Evolutionary conservation across 2,329 filamentous ascomycete genomes (phyloP).

Genomic region (Paecilomyces sp.): DNA sequence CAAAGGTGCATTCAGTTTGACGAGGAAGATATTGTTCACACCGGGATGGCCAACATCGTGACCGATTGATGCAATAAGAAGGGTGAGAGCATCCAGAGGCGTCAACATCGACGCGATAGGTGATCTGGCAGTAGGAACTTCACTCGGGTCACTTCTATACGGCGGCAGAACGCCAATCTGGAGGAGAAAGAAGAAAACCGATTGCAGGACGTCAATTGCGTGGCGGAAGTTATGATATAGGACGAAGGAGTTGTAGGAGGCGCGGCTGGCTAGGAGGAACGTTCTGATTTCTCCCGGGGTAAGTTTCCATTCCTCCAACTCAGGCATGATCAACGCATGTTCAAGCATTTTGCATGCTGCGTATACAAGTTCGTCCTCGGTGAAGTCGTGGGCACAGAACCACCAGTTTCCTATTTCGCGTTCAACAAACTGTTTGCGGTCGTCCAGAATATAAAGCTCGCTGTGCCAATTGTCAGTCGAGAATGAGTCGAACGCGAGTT

Average conservation of each 20-base stretch:
- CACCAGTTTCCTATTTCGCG: conserved; percentile 69
- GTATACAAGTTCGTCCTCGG: conserved; percentile 82
- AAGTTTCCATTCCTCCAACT: conserved; percentile 73
- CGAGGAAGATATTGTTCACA: conserved; percentile 94
- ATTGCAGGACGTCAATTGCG: conserved; percentile 92
- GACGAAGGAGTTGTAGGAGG: conserved; percentile 93
- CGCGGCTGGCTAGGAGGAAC: conserved; percentile 80
- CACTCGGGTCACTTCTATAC: conserved; percentile 45
- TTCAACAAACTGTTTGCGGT: conserved; percentile 60
- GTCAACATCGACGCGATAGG: conserved; percentile 68
- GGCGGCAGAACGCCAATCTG: conserved; percentile 67
- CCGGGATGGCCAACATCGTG: conserved; percentile 97
- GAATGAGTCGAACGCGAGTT: not conserved
- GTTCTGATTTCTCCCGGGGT: conserved; percentile 70
- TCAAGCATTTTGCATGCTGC: conserved; percentile 83
- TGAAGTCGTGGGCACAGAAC: conserved; percentile 84
- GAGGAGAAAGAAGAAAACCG: conserved; percentile 82
- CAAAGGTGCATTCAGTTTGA: conserved; percentile 83
- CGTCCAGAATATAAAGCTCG: conserved; percentile 60
- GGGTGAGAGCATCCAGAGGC: conserved; percentile 79
- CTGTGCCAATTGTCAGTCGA: conserved; percentile 25
- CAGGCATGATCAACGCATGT: conserved; percentile 75
- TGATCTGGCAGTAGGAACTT: conserved; percentile 39
- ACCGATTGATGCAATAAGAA: conserved; percentile 92
- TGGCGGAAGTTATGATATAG: conserved; percentile 98